Base-by-base conservation (phyloP, 2,329 filamentous ascomycete species). In the Aspergillus flavus region DNA sequence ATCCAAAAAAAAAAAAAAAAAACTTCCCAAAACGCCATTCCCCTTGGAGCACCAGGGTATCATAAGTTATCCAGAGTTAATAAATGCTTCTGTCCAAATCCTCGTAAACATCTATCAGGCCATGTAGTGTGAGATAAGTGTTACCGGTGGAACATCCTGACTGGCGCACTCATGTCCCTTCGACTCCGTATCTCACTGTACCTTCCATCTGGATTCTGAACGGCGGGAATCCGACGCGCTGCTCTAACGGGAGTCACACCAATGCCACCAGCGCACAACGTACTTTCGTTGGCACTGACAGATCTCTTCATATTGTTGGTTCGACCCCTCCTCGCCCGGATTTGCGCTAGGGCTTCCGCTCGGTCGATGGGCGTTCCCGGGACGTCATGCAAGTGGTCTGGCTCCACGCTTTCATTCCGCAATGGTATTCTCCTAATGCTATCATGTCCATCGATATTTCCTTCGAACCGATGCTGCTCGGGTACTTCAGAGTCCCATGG, bases 331-430 rank as follows among this genome's bases (percentile, higher is more conserved):
- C 82, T 73, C n/a, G 81, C 81, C 61, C 80, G 72, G 48, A 84
- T 84, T 65, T 83, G 81, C 9, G 82, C 82, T 1, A 84, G 73
- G 2, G 82, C 82, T 63, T 81, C 77, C 72, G 83, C 81, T 23
- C 81, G 78, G 57, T 75, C 79, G 59, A 83, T 76, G 4, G 81
- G 80, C 1, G 78, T 80, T n/a, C 79, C 77, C 1, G 78, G 75
- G 19, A 81, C 65, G 30, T 71, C 69, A 32, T 68, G 68, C 56
- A 73, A 65, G 55, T 69, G 57, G 58, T 72, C 70, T 3, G 67
- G 63, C 2, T 64, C 48, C 19, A 63, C 54, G 14, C 70, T 72
- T 53, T 76, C 77, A 21, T 65, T 58, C 32, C 71, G 74, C 23
- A 77, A 67, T 14, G 75, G 78, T 30, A 76, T 69, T 41, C 70